These are phyloP conservation scores for Kwoniella sp. DNA, from an alignment of 768 basidiomycete species.

Conservation along the genomic window DNA sequence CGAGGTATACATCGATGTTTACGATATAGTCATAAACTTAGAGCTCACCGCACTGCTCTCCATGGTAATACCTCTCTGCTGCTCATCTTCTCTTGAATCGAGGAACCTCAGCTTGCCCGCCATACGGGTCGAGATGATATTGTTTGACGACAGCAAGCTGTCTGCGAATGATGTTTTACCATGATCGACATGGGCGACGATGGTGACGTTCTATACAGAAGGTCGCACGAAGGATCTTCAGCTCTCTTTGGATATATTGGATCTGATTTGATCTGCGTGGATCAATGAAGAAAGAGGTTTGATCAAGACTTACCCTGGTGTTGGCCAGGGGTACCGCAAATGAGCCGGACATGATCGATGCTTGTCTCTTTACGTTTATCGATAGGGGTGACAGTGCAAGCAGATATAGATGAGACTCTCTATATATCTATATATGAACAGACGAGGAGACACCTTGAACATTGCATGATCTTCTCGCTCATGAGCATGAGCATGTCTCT, in stretches of 20 bases:
- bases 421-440: background rate
- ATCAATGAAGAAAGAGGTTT: slow-evolving; percentile 61
- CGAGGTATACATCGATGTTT: too few relatives aligned
- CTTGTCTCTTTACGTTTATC: background rate
- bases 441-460: too few relatives aligned
- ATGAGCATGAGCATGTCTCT: background rate
- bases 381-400: background rate
- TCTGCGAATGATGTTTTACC: slow-evolving; percentile 82
- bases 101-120: slow-evolving; percentile 95
- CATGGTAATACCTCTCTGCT: slow-evolving; percentile 98
- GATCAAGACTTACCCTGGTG: slow-evolving; percentile 47
- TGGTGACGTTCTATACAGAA: slow-evolving; percentile 78
- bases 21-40: background rate
- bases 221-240: slow-evolving; percentile 90
- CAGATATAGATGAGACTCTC: background rate
- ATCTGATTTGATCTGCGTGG: slow-evolving; percentile 88
- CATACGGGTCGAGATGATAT: slow-evolving; percentile 91
- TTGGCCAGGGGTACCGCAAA: slow-evolving; percentile 53
- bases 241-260: too few relatives aligned
- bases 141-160: slow-evolving; percentile 90
- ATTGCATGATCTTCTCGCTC: background rate
- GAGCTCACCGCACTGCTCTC: slow-evolving; percentile 78
- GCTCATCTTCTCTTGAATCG: slow-evolving; percentile 94
- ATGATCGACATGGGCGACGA: slow-evolving; percentile 67
- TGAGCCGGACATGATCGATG: slow-evolving; percentile 32